These are phyloP conservation scores for Fusarium pseudocircinatum DNA, from an alignment of 2,329 filamentous ascomycete species.

Conservation along the genomic window DNA sequence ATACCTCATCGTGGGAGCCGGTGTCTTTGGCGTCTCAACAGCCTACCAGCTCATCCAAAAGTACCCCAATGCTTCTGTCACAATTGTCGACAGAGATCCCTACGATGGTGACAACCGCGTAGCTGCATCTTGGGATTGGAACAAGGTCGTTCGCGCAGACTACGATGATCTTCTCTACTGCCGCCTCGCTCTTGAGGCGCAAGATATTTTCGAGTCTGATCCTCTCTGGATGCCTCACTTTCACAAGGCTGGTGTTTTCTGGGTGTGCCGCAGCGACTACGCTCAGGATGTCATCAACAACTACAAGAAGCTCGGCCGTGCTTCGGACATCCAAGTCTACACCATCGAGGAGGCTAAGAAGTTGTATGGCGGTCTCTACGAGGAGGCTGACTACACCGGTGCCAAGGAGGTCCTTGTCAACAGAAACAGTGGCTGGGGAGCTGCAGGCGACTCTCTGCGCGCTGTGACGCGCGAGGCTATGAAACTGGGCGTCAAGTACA, in stretches of 20 bases:
- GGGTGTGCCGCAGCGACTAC: slow-evolving; percentile 62
- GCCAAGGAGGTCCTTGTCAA: slow-evolving; percentile 70
- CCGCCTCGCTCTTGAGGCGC: slow-evolving; percentile 71
- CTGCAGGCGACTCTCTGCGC: slow-evolving; percentile 66
- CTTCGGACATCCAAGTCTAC: slow-evolving; percentile 54
- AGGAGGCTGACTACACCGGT: slow-evolving; percentile 67
- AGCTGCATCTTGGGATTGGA: slow-evolving; percentile 72
- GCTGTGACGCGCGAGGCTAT: slow-evolving; percentile 64
- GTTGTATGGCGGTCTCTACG: slow-evolving; percentile 67
- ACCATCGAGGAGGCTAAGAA: slow-evolving; percentile 57
- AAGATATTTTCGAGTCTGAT: slow-evolving; percentile 67
- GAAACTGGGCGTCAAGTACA: slow-evolving; percentile 67
- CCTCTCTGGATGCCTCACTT: slow-evolving; percentile 66
- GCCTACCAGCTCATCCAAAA: slow-evolving; percentile 68
- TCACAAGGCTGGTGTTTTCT: slow-evolving; percentile 69
- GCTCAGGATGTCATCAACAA: slow-evolving; percentile 63
- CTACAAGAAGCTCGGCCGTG: slow-evolving; percentile 57
- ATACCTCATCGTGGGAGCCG: slow-evolving; percentile 70
- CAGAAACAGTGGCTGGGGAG: slow-evolving; percentile 70
- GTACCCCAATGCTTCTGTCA: slow-evolving; percentile 61
- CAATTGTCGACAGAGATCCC: slow-evolving; percentile 66
- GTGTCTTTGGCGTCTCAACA: slow-evolving; percentile 72
- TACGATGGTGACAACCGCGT: slow-evolving; percentile 58
- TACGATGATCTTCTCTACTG: slow-evolving; percentile 68
- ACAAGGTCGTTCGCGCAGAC: slow-evolving; percentile 38